Percentiles rank a stretch among this genome's conserved stretches.
These are phyloP conservation scores for Candida bentonensis DNA, from an alignment of 805 yeast genomes.

Conservation along the genomic window DNA sequence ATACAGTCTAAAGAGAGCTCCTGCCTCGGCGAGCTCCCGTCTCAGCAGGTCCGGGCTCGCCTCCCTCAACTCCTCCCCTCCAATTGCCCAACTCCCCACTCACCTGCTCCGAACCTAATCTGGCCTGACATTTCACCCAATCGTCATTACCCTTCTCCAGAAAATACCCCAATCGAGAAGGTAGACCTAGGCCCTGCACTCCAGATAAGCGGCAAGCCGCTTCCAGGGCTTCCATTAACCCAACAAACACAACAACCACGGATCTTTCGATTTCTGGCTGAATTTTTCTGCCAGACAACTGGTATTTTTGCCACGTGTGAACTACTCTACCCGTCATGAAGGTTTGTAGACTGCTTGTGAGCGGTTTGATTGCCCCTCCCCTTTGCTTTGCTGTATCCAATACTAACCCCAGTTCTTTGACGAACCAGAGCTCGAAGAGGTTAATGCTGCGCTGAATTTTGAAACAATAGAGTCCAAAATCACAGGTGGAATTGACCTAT, in stretches of 20 bases:
- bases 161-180: too few species aligned
- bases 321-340: background rate
- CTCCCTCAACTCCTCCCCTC: background rate
- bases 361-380: background rate
- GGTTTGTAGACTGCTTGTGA: constrained; percentile 1
- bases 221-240: background rate
- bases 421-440: constrained; percentile 80
- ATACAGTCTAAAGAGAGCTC: background rate
- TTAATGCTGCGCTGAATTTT: constrained; percentile 74
- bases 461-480: constrained; percentile 64
- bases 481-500: constrained; percentile 82
- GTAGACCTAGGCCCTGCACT: background rate
- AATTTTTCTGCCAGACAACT: too few species aligned
- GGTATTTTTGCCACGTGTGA: background rate
- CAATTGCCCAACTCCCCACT: background rate
- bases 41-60: background rate
- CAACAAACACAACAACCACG: background rate
- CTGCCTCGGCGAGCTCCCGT: background rate
- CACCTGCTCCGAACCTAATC: background rate
- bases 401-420: constrained; percentile 58
- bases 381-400: background rate
- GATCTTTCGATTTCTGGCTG: too few species aligned
- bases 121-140: background rate
- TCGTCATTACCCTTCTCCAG: too few species aligned
- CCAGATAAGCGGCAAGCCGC: background rate